Percentiles rank a stretch among this genome's conserved stretches.
These are phyloP conservation scores for Smittium culicis DNA, from an alignment of 371 early-diverging fungal species.

Conservation along the genomic window DNA sequence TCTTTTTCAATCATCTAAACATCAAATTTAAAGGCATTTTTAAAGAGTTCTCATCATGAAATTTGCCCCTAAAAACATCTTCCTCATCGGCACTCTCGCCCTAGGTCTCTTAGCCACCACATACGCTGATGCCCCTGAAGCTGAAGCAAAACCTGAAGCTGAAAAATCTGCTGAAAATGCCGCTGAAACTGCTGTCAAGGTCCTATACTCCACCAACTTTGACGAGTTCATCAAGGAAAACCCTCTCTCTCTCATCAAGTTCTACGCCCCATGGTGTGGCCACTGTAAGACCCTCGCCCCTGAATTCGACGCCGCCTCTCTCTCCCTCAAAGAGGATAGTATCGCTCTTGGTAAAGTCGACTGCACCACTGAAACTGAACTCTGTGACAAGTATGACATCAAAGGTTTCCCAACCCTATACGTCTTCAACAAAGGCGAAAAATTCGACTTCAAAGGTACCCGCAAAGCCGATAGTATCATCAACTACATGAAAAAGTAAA, in stretches of 20 bases:
- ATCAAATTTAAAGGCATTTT: too few relatives aligned
- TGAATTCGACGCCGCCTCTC: slow-evolving; percentile 81
- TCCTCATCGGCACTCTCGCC: too few relatives aligned
- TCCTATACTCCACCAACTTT: slow-evolving; percentile 53
- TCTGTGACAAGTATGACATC: slow-evolving; percentile 67
- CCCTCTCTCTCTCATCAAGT: slow-evolving; percentile 74
- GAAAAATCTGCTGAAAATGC: slow-evolving; percentile 42
- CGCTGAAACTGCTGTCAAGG: slow-evolving; percentile 17
- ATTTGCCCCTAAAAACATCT: too few relatives aligned
- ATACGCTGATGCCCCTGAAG: too few relatives aligned
- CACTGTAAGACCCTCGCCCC: slow-evolving; percentile 90
- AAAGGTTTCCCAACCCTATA: slow-evolving; percentile 90
- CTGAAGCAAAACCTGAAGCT: slow-evolving; percentile 40
- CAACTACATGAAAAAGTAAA: slow-evolving; percentile 82
- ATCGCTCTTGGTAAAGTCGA: slow-evolving; percentile 86
- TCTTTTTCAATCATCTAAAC: too few relatives aligned
- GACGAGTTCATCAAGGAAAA: slow-evolving; percentile 40
- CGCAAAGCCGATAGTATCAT: slow-evolving; percentile 73
- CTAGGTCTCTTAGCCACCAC: too few relatives aligned
- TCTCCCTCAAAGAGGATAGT: slow-evolving; percentile 46
- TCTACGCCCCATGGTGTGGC: slow-evolving; percentile 92
- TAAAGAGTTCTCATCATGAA: too few relatives aligned
- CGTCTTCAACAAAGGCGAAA: slow-evolving; percentile 49
- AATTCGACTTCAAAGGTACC: slow-evolving; percentile 62
- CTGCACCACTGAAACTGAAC: slow-evolving; percentile 70